phyloP scores from a whole-genome alignment of 805 yeast species.

The Wickerhamiella brachini region DNA sequence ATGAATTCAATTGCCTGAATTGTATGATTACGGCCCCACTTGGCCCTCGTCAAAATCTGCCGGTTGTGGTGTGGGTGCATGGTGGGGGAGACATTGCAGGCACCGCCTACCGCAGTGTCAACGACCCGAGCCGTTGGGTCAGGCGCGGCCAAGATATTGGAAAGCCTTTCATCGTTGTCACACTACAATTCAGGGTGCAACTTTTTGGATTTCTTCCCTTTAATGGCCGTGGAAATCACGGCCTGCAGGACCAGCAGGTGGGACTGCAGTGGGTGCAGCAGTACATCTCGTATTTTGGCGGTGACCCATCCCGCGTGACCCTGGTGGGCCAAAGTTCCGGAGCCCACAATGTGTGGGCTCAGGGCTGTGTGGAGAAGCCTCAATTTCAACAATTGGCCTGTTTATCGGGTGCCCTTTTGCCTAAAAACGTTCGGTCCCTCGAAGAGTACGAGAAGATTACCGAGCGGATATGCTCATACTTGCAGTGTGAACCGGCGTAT shows the following conservation, averaged over 20 bases:
- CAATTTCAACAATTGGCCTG: slow-evolving; percentile 17
- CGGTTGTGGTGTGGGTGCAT: slow-evolving; percentile 28
- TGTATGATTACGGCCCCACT: slow-evolving; percentile 16
- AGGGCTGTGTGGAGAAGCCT: slow-evolving; percentile 10
- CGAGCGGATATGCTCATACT: slow-evolving; percentile 5
- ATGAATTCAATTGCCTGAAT: slow-evolving; percentile 23
- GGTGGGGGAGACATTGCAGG: slow-evolving; percentile 29
- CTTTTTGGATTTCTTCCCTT: slow-evolving; percentile 30
- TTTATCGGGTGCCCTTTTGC: slow-evolving; percentile 17
- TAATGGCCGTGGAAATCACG: slow-evolving; percentile 27
- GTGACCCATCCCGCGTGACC: slow-evolving; percentile 31
- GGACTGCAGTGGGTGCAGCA: slow-evolving; percentile 35
- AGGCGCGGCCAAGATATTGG: slow-evolving; percentile 11
- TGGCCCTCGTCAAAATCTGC: slow-evolving; percentile 13
- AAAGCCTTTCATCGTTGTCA: slow-evolving; percentile 25
- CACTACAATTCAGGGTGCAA: slow-evolving; percentile 28
- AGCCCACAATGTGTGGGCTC: slow-evolving; percentile 27
- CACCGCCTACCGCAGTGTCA: slow-evolving; percentile 19
- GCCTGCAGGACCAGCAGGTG: slow-evolving; percentile 35
- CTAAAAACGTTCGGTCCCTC: slow-evolving; percentile 3
- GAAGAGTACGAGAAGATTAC: slow-evolving; percentile 14
- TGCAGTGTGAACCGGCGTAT: slow-evolving; percentile 13
- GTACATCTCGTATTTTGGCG: slow-evolving; percentile 34
- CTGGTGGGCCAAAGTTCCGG: slow-evolving; percentile 39
- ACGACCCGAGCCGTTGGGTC: slow-evolving; percentile 21